Evolutionary conservation across 352 stramenopile genomes (phyloP), one percentile per base, ranked within the genome.

Genomic region (Phytophthora constricta): DNA sequence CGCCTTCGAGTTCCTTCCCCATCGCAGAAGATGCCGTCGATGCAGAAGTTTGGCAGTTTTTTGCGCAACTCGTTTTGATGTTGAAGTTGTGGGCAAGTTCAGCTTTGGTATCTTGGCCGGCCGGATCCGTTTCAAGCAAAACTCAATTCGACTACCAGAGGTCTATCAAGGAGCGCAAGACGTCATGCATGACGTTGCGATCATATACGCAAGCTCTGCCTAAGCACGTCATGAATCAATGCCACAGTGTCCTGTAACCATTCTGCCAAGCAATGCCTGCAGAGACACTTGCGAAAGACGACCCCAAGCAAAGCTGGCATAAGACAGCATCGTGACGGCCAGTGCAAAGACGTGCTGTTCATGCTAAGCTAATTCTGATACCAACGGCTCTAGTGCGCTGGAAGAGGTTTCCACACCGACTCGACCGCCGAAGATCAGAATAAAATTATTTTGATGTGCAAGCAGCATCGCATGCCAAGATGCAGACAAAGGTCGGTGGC

Each of bases 361-460:
- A 52, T 16, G 52, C 50, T 63, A 37, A n/a, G 10, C 51, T 20
- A 48, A 27, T 37, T 37, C 31, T 37, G 31, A 37, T 37, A 37
- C 31, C 31, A 37, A 37, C 31, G 31, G 31, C 31, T 37, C 31
- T 13, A 7, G 31, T 11, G 7, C 13, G 7, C 13, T 37, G 31
- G 31, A 11, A 37, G 7, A 11, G 7, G 7, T 37, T 37, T 37
- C 23, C 17, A 28, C 25, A 57, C 46, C 55, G 62, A 65, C 47
- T 41, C 34, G 56, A 65, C 14, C 22, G n/a, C 31, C 31, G 31
- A 37, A 37, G 31, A 26, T 22, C 28, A 9, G 1, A 27, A 19
- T 17, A 47, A 47, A 61, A 68, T 17, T 52, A 43, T 60, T 49
- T 53, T 39, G n/a, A 22, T 45, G 14, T 41, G 23, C 22, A 33